Evolutionary conservation across 2,329 filamentous ascomycete species (phyloP).

Genomic region (Fulvia fulva): DNA sequence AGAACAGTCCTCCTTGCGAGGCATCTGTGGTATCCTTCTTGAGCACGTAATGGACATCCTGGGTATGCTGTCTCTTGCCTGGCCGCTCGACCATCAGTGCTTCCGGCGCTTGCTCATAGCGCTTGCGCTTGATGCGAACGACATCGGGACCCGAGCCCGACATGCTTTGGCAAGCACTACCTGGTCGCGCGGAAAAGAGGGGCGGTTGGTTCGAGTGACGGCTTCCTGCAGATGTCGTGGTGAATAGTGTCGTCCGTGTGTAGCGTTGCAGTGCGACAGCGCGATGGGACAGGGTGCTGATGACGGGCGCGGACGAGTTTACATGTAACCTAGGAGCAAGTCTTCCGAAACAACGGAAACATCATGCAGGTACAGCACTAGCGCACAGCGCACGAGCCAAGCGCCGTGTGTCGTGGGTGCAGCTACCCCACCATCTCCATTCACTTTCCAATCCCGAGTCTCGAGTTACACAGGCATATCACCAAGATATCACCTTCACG

Average conservation of each 20-base stretch:
- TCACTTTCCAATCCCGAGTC: neutral
- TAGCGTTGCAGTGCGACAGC: too few species aligned
- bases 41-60: constrained; percentile 18
- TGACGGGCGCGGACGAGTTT: neutral
- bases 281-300: too few species aligned
- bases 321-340: neutral
- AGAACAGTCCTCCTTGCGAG: constrained; percentile 7
- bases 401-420: neutral
- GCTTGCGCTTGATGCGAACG: constrained; percentile 29
- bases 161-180: neutral
- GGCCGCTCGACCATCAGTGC: constrained; percentile 25
- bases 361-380: neutral
- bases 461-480: neutral
- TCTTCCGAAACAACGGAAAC: neutral
- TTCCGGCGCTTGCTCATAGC: constrained; percentile 26
- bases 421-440: neutral
- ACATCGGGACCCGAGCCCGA: constrained; percentile 22
- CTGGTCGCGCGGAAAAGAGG: too few species aligned
- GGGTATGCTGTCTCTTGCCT: constrained; percentile 23
- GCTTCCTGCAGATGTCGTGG: too few species aligned
- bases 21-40: constrained; percentile 12
- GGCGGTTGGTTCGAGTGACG: too few species aligned
- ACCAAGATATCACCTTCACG: neutral
- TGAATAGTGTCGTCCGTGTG: too few species aligned
- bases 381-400: neutral